A percentile compares a stretch with the other conserved stretches of the same genome.
These are phyloP conservation scores for Evansstolkia leycettana DNA, from an alignment of 495 filamentous ascomycete species.

Conservation along the genomic window DNA sequence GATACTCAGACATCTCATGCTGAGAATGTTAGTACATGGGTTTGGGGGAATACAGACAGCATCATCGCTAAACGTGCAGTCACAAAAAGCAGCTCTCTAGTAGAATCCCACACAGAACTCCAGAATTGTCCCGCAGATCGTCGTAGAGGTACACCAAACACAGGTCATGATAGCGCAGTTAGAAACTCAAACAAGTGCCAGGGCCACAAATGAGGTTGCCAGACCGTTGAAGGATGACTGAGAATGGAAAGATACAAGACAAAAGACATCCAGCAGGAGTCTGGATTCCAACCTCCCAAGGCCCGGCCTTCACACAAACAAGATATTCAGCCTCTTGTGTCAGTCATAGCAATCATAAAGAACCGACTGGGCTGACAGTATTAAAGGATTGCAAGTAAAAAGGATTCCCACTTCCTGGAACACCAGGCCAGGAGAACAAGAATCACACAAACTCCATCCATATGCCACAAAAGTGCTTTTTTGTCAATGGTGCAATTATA, in stretches of 20 bases:
- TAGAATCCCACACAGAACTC: slow-evolving; percentile 1
- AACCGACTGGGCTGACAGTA: too few species aligned
- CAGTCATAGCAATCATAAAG: too few species aligned
- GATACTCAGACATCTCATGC: too few species aligned
- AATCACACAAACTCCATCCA: slow-evolving; percentile 25
- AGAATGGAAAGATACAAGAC: too few species aligned
- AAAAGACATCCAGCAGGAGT: too few species aligned
- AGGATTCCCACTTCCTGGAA: too few species aligned
- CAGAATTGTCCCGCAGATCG: slow-evolving; percentile 1
- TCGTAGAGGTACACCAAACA: neutral
- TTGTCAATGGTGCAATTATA: slow-evolving; percentile 32
- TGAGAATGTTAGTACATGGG: too few species aligned
- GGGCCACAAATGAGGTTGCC: neutral
- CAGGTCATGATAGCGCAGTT: slow-evolving; percentile 6
- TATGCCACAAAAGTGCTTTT: slow-evolving; percentile 24
- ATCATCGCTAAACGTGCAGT: slow-evolving; percentile 12
- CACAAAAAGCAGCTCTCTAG: slow-evolving; percentile 1
- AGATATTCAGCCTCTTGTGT: too few species aligned
- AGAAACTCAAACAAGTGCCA: neutral
- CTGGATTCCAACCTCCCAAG: too few species aligned
- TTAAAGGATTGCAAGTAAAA: too few species aligned
- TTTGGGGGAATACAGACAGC: neutral
- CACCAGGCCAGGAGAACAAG: slow-evolving; percentile 15
- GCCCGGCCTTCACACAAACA: too few species aligned
- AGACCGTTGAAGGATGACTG: too few species aligned